Percentiles rank a stretch among this genome's conserved stretches.
phyloP scores from a whole-genome alignment of 169 alveolate genomes.

The Plasmodium falciparum region DNA sequence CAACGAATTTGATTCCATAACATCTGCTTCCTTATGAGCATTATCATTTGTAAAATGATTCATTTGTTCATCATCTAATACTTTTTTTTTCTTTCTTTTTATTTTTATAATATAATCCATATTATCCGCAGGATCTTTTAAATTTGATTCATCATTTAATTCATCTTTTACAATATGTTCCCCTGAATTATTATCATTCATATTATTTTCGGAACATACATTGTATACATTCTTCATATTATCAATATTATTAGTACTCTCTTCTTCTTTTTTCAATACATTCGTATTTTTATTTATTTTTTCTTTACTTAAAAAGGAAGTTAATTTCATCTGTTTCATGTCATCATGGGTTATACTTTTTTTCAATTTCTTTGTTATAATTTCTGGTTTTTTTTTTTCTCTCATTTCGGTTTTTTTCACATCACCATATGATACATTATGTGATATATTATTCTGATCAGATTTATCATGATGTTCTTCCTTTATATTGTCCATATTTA shows the following conservation, averaged over 20 bases:
- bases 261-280: slow-evolving; percentile 8
- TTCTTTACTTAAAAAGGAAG: slow-evolving; percentile 69
- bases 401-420: slow-evolving; percentile 4
- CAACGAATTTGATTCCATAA: no score
- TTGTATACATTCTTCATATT: no score
- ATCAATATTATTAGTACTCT: background rate
- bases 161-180: background rate
- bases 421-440: background rate
- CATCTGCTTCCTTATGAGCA: background rate
- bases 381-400: slow-evolving; percentile 19
- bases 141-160: background rate
- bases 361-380: slow-evolving; percentile 54
- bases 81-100: slow-evolving; percentile 51
- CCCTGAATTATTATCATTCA: background rate
- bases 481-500: no score
- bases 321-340: slow-evolving; percentile 44
- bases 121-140: no score
- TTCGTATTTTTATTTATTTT: slow-evolving; percentile 23
- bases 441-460: no score
- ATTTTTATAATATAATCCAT: slow-evolving; percentile 4
- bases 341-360: slow-evolving; percentile 26
- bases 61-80: slow-evolving; percentile 49
- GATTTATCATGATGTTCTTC: no score
- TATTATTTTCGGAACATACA: background rate
- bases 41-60: slow-evolving; percentile 6